Percentiles rank a stretch among this genome's conserved stretches.
These are phyloP conservation scores for Paralagenidium karlingii DNA, from an alignment of 352 stramenopile genomes.

Conservation along the genomic window DNA sequence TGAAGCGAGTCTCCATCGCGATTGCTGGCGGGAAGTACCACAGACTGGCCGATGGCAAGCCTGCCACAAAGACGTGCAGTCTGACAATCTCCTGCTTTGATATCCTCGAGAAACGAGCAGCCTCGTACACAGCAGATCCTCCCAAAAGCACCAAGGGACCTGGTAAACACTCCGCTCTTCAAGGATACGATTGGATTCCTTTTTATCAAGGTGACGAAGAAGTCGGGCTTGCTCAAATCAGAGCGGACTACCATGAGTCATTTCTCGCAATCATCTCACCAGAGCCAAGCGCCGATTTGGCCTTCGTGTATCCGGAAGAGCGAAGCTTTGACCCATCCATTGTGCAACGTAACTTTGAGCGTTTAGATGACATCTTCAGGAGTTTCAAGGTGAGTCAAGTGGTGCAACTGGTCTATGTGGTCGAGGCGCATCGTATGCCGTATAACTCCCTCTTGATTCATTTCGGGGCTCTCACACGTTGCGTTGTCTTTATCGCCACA, in stretches of 20 bases:
- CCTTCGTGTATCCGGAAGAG: slow-evolving; percentile 14
- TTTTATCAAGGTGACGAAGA: slow-evolving; percentile 16
- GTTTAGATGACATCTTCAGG: slow-evolving; percentile 13
- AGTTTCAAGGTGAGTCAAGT: too few relatives aligned
- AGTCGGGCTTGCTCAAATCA: slow-evolving; percentile 12
- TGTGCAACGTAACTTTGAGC: slow-evolving; percentile 22
- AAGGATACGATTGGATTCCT: slow-evolving; percentile 11
- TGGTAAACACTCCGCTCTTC: slow-evolving; percentile 4
- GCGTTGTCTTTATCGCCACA: too few relatives aligned
- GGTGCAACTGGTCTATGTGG: too few relatives aligned
- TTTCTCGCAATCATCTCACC: slow-evolving; percentile 7
- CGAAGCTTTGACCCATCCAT: slow-evolving; percentile 14
- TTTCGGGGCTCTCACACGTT: too few relatives aligned
- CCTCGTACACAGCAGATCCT: slow-evolving; percentile 10
- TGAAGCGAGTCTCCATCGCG: slow-evolving; percentile 4
- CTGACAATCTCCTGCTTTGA: slow-evolving; percentile 12
- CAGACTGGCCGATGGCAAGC: slow-evolving; percentile 4
- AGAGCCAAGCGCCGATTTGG: slow-evolving; percentile 9
- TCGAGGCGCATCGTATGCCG: too few relatives aligned
- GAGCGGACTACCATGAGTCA: slow-evolving; percentile 13
- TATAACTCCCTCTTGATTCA: too few relatives aligned
- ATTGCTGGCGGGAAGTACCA: slow-evolving; percentile 3
- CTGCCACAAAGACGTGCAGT: slow-evolving; percentile 1
- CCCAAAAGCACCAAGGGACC: slow-evolving; percentile 8
- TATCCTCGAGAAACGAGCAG: slow-evolving; percentile 10